Evolutionary conservation across 176 grass and related monocot species (phyloP), one percentile per base, ranked within the genome.

Genomic region (Eragrostis nindensis): DNA sequence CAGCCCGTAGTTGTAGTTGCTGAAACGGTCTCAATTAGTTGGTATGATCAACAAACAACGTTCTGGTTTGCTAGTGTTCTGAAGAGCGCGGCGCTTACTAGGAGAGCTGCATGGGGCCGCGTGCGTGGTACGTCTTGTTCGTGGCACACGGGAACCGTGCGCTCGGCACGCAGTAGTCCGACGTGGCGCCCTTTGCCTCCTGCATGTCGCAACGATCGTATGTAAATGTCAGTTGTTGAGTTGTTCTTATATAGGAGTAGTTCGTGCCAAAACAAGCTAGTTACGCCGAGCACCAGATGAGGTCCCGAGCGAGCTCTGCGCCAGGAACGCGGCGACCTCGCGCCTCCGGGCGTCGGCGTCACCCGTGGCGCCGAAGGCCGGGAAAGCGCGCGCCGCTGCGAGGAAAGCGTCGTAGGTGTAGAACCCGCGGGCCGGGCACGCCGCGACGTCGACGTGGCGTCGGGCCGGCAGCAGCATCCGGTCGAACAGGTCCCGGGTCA

Each of bases 1-100:
- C 8, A 61, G 76, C 0, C 88, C 90, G 79, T 97, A 97, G 77
- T 96, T 92, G 74, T 90, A 95, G 74, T 90, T 95, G 48, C 90
- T 88, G 69, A 24, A 55, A 55, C 17, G 52, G 82, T 90, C 91
- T 36, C 32, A 36, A 36, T 36, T 36, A 36, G 32, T 2, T 36
- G 32, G 32, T 36, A 36, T 36, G 32, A 4, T 36, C 4, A 36
- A 36, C 32, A 36, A 36, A 2, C 32, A 2, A 4, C 32, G 32
- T 36, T 36, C 32, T 36, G 32, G 32, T 36, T 36, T 36, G 32
- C 32, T 36, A 36, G 32, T 36, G 32, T 36, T 36, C 32, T 36
- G 32, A 36, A 36, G 32, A 36, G 32, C 32, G 32, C 1, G 32
- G 32, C 1, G 48, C 84, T 83, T 86, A 83, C 88, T 7, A 79